Evolutionary conservation across 1,284 basidiomycete species (phyloP), one percentile per base, ranked within the genome.

Genomic region (Fomes fomentarius): DNA sequence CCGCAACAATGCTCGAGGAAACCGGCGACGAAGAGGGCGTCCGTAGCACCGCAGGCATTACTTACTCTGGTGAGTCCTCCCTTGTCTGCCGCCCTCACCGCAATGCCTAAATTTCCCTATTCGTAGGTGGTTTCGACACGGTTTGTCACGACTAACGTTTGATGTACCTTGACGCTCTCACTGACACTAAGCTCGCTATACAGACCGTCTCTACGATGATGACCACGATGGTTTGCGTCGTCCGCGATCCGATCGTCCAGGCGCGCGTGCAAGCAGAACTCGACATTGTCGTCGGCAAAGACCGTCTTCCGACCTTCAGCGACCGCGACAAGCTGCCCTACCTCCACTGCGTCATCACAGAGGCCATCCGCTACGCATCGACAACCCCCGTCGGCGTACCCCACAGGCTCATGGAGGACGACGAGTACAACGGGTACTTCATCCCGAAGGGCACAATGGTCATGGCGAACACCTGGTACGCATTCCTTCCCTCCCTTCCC

Each of bases 301-400:
- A 76, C 22, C 70, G 81, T 22, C 65, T 81, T 28, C 82, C 83
- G 1, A 72, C 74, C 9, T 78, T 76, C 46, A 63, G 63, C 65
- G 63, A 65, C 25, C 64, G 74, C 43, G 54, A 63, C 8, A 44
- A 51, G 6, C 53, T 76, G 26, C 68, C 70, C 0, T 74, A 73
- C 49, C 52, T 74, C 26, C 53, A 66, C 15, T 71, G 71, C 0
- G 46, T 71, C 3, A 56, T 74, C 2, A 66, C 68, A 31, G 75
- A 76, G 52, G 60, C 64, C 3, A 40, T 74, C 19, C 72, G 74
- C 66, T 58, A 67, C 49, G 63, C 69, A 2, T 62, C 69, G 12
- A 54, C 52, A 6, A 45, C 58, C 1, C 58, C 58, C 24, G 12
- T 56, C 5, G 37, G 44, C 5, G 4, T 56, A 1, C 48, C 51